phyloP scores from a whole-genome alignment of 495 filamentous ascomycete genomes.

The Barbatosphaeria neglecta region DNA sequence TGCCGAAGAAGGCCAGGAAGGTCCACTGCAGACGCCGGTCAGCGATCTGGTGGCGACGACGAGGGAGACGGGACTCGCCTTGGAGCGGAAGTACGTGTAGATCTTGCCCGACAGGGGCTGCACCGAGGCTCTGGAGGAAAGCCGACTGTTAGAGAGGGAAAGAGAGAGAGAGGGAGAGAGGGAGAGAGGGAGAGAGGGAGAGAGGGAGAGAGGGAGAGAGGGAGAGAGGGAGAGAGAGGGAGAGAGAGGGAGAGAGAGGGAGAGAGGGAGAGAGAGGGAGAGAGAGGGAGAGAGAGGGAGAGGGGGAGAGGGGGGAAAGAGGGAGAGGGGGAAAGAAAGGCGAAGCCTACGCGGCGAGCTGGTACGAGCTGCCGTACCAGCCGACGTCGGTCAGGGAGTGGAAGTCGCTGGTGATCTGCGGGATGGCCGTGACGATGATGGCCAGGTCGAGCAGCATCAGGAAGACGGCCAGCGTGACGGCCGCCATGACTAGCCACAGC shows the following conservation, averaged over 20 bases:
- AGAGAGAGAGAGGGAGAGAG: not conserved
- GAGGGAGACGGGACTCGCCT: conserved; percentile 6
- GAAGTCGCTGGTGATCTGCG: conserved; percentile 17
- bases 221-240: not conserved
- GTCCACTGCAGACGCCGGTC: conserved; percentile 14
- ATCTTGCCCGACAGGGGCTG: conserved; percentile 33
- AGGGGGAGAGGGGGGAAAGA: not conserved
- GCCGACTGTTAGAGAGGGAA: not conserved
- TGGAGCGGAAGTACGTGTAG: conserved; percentile 24
- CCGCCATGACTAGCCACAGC: not conserved
- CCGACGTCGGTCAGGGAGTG: conserved; percentile 33
- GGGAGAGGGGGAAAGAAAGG: too few relatives aligned
- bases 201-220: not conserved
- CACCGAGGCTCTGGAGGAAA: conserved; percentile 17
- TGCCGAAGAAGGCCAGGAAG: conserved; percentile 30
- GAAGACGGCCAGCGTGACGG: conserved; percentile 2
- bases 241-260: not conserved
- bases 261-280: not conserved
- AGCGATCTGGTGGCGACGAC: not conserved
- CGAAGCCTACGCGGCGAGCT: conserved; percentile 10
- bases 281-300: not conserved
- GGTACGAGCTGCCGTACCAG: conserved; percentile 37
- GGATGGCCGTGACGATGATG: conserved; percentile 29
- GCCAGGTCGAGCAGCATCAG: conserved; percentile 37
- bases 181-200: not conserved